These are phyloP conservation scores for Rhypophila decipiens DNA, from an alignment of 495 filamentous ascomycete species.

Conservation along the genomic window DNA sequence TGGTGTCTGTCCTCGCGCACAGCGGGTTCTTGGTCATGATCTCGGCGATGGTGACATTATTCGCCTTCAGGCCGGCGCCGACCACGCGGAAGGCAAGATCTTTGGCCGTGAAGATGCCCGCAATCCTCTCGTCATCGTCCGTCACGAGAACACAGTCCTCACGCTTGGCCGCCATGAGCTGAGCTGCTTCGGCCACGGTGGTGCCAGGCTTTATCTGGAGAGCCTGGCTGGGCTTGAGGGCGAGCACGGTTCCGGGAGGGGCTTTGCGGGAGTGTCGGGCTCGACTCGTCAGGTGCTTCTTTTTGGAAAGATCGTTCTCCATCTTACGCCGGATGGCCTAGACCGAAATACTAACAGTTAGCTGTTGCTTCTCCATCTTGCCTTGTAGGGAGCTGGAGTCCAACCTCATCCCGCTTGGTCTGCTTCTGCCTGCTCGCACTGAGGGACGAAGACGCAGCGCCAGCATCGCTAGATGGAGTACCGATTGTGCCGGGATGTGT, in stretches of 20 bases:
- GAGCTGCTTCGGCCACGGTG: constrained; percentile 91
- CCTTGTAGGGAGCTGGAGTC: no score
- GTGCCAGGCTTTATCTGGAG: constrained; percentile 96
- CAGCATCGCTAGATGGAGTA: constrained; percentile 52
- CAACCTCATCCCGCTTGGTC: constrained; percentile 95
- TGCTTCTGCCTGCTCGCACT: constrained; percentile 90
- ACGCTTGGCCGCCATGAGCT: constrained; percentile 97
- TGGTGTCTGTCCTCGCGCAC: constrained; percentile 94
- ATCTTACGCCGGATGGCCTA: constrained; percentile 95
- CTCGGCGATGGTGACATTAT: constrained; percentile 84
- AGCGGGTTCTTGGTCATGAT: constrained; percentile 99
- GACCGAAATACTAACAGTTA: no score
- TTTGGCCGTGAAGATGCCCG: constrained; percentile 98
- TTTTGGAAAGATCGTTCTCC: constrained; percentile 96
- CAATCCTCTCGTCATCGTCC: constrained; percentile 94
- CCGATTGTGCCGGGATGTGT: no score
- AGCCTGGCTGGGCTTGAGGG: constrained; percentile 88
- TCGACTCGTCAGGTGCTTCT: constrained; percentile 71
- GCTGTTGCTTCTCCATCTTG: no score
- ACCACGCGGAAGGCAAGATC: constrained; percentile 97
- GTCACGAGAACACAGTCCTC: constrained; percentile 99
- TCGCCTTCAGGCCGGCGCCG: constrained; percentile 84
- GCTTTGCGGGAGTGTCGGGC: constrained; percentile 84
- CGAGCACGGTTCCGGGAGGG: constrained; percentile 90
- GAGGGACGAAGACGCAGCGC: constrained; percentile 55